phyloP scores from a whole-genome alignment of 345 rosid genomes.

The Anacardium occidentale region DNA sequence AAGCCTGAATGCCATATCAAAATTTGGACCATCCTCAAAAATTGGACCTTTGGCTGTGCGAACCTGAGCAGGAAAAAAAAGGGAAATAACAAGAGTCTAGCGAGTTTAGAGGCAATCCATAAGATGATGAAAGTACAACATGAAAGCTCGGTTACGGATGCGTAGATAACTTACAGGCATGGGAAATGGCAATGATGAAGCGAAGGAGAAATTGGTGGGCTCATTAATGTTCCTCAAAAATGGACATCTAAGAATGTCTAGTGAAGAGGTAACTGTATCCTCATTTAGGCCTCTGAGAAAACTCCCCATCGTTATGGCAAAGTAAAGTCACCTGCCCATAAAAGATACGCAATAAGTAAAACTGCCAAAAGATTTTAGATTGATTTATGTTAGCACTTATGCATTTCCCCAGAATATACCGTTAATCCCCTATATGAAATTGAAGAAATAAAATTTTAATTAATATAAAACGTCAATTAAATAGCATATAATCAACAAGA shows the following conservation, averaged over 20 bases:
- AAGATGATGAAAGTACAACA: constrained; percentile 7
- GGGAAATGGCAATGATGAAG: constrained; percentile 61
- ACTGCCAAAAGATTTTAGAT: neutral
- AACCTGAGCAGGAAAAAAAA: constrained; percentile 32
- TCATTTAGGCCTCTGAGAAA: constrained; percentile 55
- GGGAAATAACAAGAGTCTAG: neutral
- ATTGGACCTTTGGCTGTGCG: constrained; percentile 80
- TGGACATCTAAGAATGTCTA: constrained; percentile 71
- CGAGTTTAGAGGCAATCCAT: neutral
- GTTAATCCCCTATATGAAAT: neutral
- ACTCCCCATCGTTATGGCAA: constrained; percentile 44
- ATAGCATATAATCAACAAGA: neutral
- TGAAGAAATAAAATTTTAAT: neutral
- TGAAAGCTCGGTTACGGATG: neutral
- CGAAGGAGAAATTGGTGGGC: constrained; percentile 84
- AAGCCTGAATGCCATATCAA: constrained; percentile 85
- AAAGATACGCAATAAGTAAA: neutral
- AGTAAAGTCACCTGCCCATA: constrained; percentile 33
- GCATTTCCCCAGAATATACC: neutral
- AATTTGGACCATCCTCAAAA: constrained; percentile 97
- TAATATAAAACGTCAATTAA: too few relatives aligned
- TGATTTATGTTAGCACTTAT: too few relatives aligned
- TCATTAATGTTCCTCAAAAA: constrained; percentile 95
- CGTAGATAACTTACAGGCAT: constrained; percentile 61
- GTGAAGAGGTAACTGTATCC: constrained; percentile 45